A percentile compares a stretch with the other conserved stretches of the same genome.
Conservation (phyloP, 2,329 filamentous ascomycete species). For the Chaetomium olivaceum region DNA sequence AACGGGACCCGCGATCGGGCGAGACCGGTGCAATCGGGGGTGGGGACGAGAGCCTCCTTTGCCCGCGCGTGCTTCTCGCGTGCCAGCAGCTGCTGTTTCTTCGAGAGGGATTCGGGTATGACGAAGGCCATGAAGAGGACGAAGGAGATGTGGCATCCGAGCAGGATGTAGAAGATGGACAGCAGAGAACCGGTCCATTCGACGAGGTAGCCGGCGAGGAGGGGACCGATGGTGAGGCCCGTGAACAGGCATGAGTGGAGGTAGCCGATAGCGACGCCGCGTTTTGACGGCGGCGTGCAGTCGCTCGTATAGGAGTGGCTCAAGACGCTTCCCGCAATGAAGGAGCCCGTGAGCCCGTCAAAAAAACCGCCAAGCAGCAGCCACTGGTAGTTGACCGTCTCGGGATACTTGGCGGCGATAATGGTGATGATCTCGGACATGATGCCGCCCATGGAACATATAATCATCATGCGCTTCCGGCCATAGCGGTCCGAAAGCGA, state of each 20-base stretch:
- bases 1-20: constrained; percentile 24
- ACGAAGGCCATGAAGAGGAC: constrained; percentile 69
- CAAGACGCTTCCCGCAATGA: constrained; percentile 75
- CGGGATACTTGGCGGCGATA: constrained; percentile 72
- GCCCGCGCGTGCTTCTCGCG: constrained; percentile 64
- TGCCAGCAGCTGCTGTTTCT: constrained; percentile 68
- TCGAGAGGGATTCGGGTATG: constrained; percentile 82
- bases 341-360: constrained; percentile 85
- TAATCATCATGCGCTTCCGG: constrained; percentile 69
- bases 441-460: constrained; percentile 74
- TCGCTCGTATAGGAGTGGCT: constrained; percentile 87
- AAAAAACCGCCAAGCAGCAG: constrained; percentile 73
- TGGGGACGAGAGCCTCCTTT: constrained; percentile 42
- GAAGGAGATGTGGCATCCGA: constrained; percentile 73
- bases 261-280: constrained; percentile 83
- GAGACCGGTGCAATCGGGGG: constrained; percentile 29
- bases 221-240: constrained; percentile 84
- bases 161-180: constrained; percentile 79
- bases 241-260: constrained; percentile 86
- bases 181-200: constrained; percentile 72
- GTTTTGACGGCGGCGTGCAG: constrained; percentile 76
- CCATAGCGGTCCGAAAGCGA: constrained; percentile 85
- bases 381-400: constrained; percentile 73
- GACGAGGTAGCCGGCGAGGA: constrained; percentile 78
- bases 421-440: constrained; percentile 75